Base-by-base conservation (phyloP, 1,284 basidiomycete genomes). In the Trametes pubescens region DNA sequence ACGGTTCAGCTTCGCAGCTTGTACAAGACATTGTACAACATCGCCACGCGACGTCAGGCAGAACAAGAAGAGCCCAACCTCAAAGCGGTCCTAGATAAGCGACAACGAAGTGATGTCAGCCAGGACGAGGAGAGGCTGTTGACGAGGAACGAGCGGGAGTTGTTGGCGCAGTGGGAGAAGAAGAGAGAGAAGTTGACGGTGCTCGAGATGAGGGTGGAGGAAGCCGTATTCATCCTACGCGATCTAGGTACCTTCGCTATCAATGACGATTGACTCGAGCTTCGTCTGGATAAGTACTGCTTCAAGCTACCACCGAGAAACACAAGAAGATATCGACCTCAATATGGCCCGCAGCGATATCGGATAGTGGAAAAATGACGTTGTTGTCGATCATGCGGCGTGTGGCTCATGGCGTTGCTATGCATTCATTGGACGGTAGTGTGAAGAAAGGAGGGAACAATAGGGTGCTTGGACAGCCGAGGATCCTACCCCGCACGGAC, bases 21-120 rank as follows among this genome's bases (percentile, higher is more conserved):
- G 44, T 96, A 96, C 83, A 96, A 96, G 78, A 94, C 92, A 0
- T 73, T 97, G 58, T 94, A 86, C 72, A 98, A 98, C 74, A 88
- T 97, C 62, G 80, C 86, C 14, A 82, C 85, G 71, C 86, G 95
- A 46, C 83, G 88, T 62, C 83, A 85, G 65, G 84, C 86, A 7
- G 95, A 98, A 75, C 78, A 86, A 61, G 89, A 91, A 66, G 85
- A 86, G 54, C 79, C 84, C 0, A 81, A 81, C 40, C 81, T 93
- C 47, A 86, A 84, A 64, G 88, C 88, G 1, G 86, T 96, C 18
- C 77, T 96, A 46, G 88, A 88, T 66, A 95, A 95, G 76, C 82
- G 89, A 60, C 86, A 94, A 71, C 82, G 95, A 60, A 91, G 84
- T 65, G 94, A 95, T 71, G 92, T 95, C 7, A 86, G 86, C 56